These are phyloP conservation scores for Gastrodia elata DNA, from an alignment of 106 monocot species.

Conservation along the genomic window DNA sequence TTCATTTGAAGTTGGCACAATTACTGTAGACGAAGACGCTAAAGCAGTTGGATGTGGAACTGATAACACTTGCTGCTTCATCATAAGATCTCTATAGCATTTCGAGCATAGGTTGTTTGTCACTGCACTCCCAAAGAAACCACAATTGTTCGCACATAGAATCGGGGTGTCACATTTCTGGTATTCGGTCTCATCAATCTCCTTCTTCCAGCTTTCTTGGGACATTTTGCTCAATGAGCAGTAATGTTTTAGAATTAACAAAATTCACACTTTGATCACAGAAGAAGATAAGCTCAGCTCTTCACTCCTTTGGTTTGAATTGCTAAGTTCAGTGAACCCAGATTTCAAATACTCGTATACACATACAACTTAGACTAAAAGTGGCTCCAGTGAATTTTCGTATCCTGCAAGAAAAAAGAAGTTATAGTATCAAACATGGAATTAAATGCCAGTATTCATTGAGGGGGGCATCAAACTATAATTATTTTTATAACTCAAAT, in stretches of 20 bases:
- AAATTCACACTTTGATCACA: no score
- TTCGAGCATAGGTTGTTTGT: slow-evolving; percentile 37
- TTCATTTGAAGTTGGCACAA: not conserved
- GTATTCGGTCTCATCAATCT: slow-evolving; percentile 4
- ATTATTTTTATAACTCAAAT: no score
- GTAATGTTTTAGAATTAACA: not conserved
- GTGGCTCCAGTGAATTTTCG: not conserved
- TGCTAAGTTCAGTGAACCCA: not conserved
- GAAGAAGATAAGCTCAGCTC: not conserved
- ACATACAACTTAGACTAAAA: not conserved
- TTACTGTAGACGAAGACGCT: not conserved
- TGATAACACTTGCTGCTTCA: slow-evolving; percentile 13
- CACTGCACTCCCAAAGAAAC: slow-evolving; percentile 35
- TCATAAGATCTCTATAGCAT: slow-evolving; percentile 25
- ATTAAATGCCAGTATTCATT: not conserved
- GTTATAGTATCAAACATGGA: not conserved
- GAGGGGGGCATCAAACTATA: not conserved
- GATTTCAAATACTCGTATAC: no score
- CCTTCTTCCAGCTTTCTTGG: slow-evolving; percentile 5
- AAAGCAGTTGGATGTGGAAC: slow-evolving; percentile 3
- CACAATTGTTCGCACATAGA: slow-evolving; percentile 36
- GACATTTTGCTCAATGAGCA: not conserved
- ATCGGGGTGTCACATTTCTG: slow-evolving; percentile 8
- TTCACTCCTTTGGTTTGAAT: not conserved
- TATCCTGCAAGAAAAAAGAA: not conserved